Evolutionary conservation across 768 basidiomycete species (phyloP).

Genomic region (Suillus subluteus): DNA sequence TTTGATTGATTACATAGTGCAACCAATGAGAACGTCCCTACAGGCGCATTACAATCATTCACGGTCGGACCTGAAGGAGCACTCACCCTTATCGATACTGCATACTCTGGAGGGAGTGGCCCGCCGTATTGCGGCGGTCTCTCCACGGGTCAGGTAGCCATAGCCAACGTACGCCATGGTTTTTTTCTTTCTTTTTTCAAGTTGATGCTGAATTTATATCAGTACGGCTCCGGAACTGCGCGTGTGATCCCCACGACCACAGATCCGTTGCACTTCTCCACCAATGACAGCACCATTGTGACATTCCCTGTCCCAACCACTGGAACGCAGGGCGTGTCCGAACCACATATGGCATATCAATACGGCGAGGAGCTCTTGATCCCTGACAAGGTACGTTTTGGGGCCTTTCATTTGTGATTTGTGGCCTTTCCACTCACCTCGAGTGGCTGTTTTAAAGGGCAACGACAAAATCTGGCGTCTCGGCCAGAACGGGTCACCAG

Average conservation of each 20-base stretch:
- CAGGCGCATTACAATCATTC: constrained; percentile 60
- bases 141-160: constrained; percentile 59
- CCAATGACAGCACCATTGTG: constrained; percentile 41
- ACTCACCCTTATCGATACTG: constrained; percentile 49
- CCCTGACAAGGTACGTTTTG: constrained; percentile 58
- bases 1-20: constrained; percentile 43
- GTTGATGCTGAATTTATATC: constrained; percentile 2
- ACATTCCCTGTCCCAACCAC: constrained; percentile 53
- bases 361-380: constrained; percentile 60
- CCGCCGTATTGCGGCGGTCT: constrained; percentile 58
- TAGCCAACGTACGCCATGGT: constrained; percentile 50
- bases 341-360: constrained; percentile 71
- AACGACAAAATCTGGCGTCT: constrained; percentile 73
- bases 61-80: constrained; percentile 46
- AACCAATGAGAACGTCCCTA: constrained; percentile 52
- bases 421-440: neutral
- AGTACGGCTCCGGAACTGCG: constrained; percentile 61
- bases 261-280: constrained; percentile 39
- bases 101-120: constrained; percentile 50
- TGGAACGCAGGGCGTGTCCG: constrained; percentile 40
- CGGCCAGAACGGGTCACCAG: constrained; percentile 43
- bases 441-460: constrained; percentile 43
- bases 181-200: too few relatives aligned
- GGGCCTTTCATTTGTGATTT: neutral
- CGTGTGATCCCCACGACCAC: constrained; percentile 51